Percentiles rank a stretch among this genome's conserved stretches.
Conservation (phyloP, 352 stramenopile genomes). For the Phytophthora macrochlamydospora region DNA sequence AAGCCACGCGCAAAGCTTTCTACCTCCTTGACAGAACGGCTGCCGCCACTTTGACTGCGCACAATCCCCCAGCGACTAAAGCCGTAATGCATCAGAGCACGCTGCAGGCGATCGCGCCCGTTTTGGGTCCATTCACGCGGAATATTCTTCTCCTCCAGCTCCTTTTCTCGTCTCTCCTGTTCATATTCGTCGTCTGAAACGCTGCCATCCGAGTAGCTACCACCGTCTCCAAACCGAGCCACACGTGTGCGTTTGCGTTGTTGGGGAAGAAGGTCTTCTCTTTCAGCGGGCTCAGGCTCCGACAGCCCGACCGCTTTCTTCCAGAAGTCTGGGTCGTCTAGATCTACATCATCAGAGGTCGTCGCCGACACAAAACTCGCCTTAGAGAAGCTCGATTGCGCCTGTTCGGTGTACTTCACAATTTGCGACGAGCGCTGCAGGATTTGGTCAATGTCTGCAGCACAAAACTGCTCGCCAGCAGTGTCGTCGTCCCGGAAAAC, state of each 20-base stretch:
- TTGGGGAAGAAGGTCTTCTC: conserved; percentile 66
- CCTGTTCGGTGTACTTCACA: conserved; percentile 86
- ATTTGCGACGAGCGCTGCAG: conserved; percentile 89
- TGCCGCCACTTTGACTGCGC: conserved; percentile 86
- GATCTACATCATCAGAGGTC: conserved; percentile 94
- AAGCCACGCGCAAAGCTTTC: conserved; percentile 86
- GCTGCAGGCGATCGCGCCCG: conserved; percentile 80
- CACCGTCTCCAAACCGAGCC: conserved; percentile 73
- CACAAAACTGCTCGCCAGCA: conserved; percentile 95
- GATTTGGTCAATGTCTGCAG: conserved; percentile 98
- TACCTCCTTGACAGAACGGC: conserved; percentile 82
- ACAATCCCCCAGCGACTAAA: conserved; percentile 90
- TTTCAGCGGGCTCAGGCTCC: conserved; percentile 70
- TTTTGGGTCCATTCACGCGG: conserved; percentile 89
- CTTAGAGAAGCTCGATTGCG: conserved; percentile 90
- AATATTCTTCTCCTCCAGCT: conserved; percentile 68
- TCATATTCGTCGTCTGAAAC: conserved; percentile 69
- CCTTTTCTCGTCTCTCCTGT: conserved; percentile 48
- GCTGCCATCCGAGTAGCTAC: conserved; percentile 69
- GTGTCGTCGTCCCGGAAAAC: conserved; percentile 92
- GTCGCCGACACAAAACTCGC: conserved; percentile 92
- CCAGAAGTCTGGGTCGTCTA: conserved; percentile 99
- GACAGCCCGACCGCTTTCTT: conserved; percentile 95
- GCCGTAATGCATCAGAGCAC: conserved; percentile 88
- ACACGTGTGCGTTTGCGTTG: conserved; percentile 89